Evolutionary conservation across 371 early-diverging fungal genomes (phyloP), one percentile per base, ranked within the genome.

Genomic region (Nematocida major): DNA sequence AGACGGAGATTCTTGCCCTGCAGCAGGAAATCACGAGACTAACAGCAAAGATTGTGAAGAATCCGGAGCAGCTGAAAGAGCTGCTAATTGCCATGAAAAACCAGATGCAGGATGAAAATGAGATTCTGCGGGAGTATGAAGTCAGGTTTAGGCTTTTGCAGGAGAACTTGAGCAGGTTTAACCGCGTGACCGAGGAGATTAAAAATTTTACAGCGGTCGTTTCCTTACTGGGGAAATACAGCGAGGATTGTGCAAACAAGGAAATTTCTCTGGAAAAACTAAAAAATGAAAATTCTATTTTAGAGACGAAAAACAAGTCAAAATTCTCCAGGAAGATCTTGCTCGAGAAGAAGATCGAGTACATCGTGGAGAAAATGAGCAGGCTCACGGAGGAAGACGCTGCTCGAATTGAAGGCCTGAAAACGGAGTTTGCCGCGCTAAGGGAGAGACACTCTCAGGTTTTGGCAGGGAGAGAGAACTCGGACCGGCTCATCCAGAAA

Each of bases 21-120:
- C 13, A 49, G 0, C 76, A 73, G 49, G 76, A 73, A 36, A 54
- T 73, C 22, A 42, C 63, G 22, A 62, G 45, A 34, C 61, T 73
- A 13, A 45, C 61, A 48, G 76, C 76, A 15, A 62, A 63, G 51
- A 73, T 73, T 49, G 76, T 73, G 15, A 73, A 61, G 40, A 73
- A 73, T 34, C 70, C 70, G 36, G 70, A 69, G 32, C 70, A 69
- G 45, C 40, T 69, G 9, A 69, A 69, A 59, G 70, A 69, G 34
- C 13, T 69, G 18, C 48, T 69, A 18, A 57, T 69, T 42, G 59
- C 34, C 24, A 69, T 69, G 70, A 69, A 69, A 32, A 43, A 13
- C 15, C 70, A 69, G 50, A 39, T 61, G 5, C 13, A 13, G 26
- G 50, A 57, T n/a, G 70, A 69, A 61, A 32, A 67, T 48, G 63